These are phyloP conservation scores for Orobanche coerulescens DNA, from an alignment of 257 asterid species.

Conservation along the genomic window DNA sequence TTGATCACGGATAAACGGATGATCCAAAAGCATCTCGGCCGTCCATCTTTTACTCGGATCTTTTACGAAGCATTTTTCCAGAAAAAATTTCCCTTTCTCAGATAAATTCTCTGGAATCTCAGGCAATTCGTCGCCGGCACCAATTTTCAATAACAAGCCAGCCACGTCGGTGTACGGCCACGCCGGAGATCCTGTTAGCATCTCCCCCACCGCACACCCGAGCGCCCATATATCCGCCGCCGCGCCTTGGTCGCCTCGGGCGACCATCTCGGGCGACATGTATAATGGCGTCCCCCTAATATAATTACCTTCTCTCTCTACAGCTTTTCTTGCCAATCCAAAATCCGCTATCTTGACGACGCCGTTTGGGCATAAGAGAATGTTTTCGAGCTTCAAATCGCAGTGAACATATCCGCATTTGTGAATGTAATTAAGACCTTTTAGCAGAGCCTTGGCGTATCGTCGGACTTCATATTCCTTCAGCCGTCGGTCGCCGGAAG, in stretches of 20 bases:
- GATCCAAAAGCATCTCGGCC: slow-evolving; percentile 49
- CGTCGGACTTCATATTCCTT: slow-evolving; percentile 28
- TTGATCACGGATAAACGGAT: slow-evolving; percentile 24
- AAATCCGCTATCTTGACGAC: slow-evolving; percentile 34
- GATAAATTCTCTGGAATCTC: slow-evolving; percentile 27
- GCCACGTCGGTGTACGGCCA: slow-evolving; percentile 33
- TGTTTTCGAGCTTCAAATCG: slow-evolving; percentile 40
- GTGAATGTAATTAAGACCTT: slow-evolving; percentile 34
- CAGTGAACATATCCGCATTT: slow-evolving; percentile 41
- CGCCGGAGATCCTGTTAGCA: slow-evolving; percentile 32
- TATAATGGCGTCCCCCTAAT: slow-evolving; percentile 35
- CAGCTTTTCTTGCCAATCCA: slow-evolving; percentile 32
- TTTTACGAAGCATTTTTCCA: slow-evolving; percentile 29
- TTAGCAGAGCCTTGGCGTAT: slow-evolving; percentile 30
- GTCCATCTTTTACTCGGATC: slow-evolving; percentile 40
- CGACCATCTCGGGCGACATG: slow-evolving; percentile 46
- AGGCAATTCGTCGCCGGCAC: slow-evolving; percentile 29
- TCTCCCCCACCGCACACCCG: slow-evolving; percentile 36
- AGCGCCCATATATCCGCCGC: slow-evolving; percentile 43
- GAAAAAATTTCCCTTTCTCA: slow-evolving; percentile 34
- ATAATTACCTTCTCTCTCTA: neutral
- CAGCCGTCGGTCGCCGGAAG: slow-evolving; percentile 5
- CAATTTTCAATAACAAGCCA: slow-evolving; percentile 31
- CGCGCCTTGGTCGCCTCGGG: slow-evolving; percentile 29
- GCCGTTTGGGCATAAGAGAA: slow-evolving; percentile 25